Base-by-base conservation (phyloP, 176 grass and related monocot species). In the Rhynchospora tenuis region DNA sequence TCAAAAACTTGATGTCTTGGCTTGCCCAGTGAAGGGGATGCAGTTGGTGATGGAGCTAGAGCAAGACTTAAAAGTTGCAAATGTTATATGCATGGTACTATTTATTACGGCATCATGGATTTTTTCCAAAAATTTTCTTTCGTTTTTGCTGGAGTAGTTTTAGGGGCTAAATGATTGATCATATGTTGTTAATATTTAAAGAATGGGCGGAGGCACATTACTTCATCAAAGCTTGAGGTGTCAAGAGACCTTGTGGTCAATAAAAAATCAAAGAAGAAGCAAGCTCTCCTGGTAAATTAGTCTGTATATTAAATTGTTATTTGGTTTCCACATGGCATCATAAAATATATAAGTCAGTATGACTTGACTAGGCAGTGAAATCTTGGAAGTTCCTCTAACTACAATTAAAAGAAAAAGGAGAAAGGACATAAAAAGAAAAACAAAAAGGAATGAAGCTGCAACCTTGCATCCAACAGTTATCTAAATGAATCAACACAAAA, bases 221-320 rank as follows among this genome's bases (percentile, higher is more conserved):
- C 93, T 45, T 93, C 86, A 55, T 99, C 96, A 15, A 99, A 95
- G 86, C 86, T 90, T 89, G 91, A 99, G 60, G 86, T 99, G 50
- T 95, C 96, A 50, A 95, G 96, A 74, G 96, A 99, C 90, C 93
- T 99, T 78, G 93, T 99, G 90, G 96, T 99, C 51, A 93, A 95
- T 90, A 90, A 86, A 90, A 95, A 95, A 88, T 99, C 93, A 76
- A 99, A 91, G 88, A 95, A 90, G 86, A 99, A 99, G 83, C 93
- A 95, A 92, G 96, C 84, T 88, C 90, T 99, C 59, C 65, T 99
- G 91, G 96, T 95, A 88, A 72, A 63, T 82, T 64, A 81, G 54
- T 63, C 26, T 29, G 20, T 81, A 23, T 63, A 43, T 63, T 28
- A 12, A 27, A 75, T 17, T 52, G 22, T 1, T 26, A 75, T 16